phyloP scores from a whole-genome alignment of 108 stramenopile species.

The Schizochytrium sp. region DNA sequence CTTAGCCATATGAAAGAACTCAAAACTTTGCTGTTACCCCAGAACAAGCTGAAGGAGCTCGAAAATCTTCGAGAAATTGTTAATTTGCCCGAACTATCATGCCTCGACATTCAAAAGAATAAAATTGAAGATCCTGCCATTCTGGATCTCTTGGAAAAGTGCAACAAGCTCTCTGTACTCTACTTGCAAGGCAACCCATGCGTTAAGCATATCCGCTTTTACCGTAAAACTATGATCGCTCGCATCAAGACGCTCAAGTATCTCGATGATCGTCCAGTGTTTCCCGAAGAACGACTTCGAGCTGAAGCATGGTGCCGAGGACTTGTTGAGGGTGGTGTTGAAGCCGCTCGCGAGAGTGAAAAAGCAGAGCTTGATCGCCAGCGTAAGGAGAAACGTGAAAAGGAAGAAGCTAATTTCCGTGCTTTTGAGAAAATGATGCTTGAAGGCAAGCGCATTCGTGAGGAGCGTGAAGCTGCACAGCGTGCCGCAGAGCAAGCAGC shows the following conservation, averaged over 20 bases:
- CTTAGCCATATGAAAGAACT: conserved; percentile 68
- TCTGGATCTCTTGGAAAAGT: conserved; percentile 68
- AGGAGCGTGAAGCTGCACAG: conserved; percentile 37
- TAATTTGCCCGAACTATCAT: conserved; percentile 66
- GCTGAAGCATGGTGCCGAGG: conserved; percentile 80
- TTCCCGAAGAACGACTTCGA: conserved; percentile 80
- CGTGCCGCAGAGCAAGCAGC: background rate
- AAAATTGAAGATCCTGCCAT: conserved; percentile 75
- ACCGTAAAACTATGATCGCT: conserved; percentile 79
- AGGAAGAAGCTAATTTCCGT: conserved; percentile 66
- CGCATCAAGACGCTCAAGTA: conserved; percentile 72
- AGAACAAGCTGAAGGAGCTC: conserved; percentile 73
- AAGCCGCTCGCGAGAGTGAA: conserved; percentile 73
- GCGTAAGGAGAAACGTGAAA: conserved; percentile 71
- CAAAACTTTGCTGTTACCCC: conserved; percentile 73
- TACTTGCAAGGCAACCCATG: conserved; percentile 82
- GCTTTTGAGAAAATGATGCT: conserved; percentile 63
- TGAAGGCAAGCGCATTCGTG: conserved; percentile 60
- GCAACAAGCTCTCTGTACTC: conserved; percentile 79
- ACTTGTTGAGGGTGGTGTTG: conserved; percentile 69
- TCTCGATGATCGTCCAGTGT: conserved; percentile 83
- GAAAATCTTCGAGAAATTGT: conserved; percentile 71
- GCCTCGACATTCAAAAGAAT: conserved; percentile 82
- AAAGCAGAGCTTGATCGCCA: conserved; percentile 71
- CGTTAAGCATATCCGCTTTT: conserved; percentile 80